Base-by-base conservation (phyloP, 768 basidiomycete genomes). In the Suillus hirtellus region DNA sequence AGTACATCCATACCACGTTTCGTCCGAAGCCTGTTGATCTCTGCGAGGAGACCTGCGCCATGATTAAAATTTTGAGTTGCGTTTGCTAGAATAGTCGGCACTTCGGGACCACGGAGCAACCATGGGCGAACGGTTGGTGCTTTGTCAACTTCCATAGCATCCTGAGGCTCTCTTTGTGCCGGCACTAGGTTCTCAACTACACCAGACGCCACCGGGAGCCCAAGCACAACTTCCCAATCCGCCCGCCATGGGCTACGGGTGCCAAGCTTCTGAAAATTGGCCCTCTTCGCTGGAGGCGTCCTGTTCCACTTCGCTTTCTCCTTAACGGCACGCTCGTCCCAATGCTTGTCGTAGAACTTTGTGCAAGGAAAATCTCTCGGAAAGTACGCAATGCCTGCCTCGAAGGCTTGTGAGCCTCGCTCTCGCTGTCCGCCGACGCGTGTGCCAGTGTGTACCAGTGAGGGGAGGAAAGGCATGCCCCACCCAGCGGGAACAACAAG, bases 401-500 rank as follows among this genome's bases (percentile, higher is more conserved):
- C 96, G 69, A 92, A 93, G 44, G 85, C 80, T 68, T 96, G 94
- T 5, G 87, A 88, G 67, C 84, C 83, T 40, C 89, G 85, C 71
- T 98, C 94, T 35, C 89, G 86, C 69, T 95, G 89, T 2, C 96
- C 96, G 6, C 84, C 92, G 19, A 96, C 82, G 8, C 94, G 89
- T 1, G 92, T 92, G 24, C 91, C 90, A 0, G 95, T 95, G 73
- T 86, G 88, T 3, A 83, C 82, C 58, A 99, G 83, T 3, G 95
- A 96, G 46, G 82, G 82, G 65, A 92, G 86, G 77, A 99, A 94
- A 1, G 95, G 82, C 89, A 95, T 96, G 0, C 85, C 84, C 95
- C 95, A 99, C 14, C 93, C 95, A 1, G 86, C 80, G 3, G 96
- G 96, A 38, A 96, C 73, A 53, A 97, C 80, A 10, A 99, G 77